Evolutionary conservation across 306 rosid species (phyloP).

Genomic region (Chamaecrista fasciculata): DNA sequence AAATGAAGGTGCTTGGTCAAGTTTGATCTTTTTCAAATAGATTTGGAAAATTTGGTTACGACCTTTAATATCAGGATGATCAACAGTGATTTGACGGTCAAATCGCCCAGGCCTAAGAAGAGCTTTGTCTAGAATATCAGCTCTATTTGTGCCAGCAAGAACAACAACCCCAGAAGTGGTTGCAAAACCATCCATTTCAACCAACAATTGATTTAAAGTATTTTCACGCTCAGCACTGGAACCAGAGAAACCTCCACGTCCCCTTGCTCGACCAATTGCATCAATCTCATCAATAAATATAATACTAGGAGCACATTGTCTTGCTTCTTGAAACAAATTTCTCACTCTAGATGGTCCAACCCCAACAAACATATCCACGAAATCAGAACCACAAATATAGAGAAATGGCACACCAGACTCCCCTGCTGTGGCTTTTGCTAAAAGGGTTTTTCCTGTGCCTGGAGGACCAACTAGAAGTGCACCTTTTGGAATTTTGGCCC

Average conservation of each 20-base stretch:
- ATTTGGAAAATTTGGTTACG: constrained; percentile 90
- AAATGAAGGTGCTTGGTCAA: constrained; percentile 77
- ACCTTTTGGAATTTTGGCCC: constrained; percentile 97
- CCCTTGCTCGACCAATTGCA: constrained; percentile 98
- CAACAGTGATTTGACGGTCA: constrained; percentile 80
- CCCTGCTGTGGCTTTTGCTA: constrained; percentile 98
- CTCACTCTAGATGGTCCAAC: constrained; percentile 64
- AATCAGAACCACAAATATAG: constrained; percentile 60
- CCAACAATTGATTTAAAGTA: constrained; percentile 91
- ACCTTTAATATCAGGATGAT: constrained; percentile 85
- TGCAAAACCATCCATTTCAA: constrained; percentile 98
- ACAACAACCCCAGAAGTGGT: constrained; percentile 95
- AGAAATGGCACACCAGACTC: constrained; percentile 68
- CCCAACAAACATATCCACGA: constrained; percentile 68
- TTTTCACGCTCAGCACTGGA: constrained; percentile 94
- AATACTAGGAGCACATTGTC: constrained; percentile 71
- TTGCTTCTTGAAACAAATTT: constrained; percentile 61
- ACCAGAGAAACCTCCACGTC: constrained; percentile 89
- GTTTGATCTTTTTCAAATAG: constrained; percentile 81
- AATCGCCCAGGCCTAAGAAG: constrained; percentile 91
- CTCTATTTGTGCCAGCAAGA: constrained; percentile 97
- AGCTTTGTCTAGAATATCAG: constrained; percentile 95
- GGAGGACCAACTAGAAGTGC: constrained; percentile 98
- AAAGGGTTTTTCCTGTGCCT: constrained; percentile 95
- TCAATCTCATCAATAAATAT: constrained; percentile 91